Evolutionary conservation across 306 rosid species (phyloP).

Genomic region (Datisca glomerata): DNA sequence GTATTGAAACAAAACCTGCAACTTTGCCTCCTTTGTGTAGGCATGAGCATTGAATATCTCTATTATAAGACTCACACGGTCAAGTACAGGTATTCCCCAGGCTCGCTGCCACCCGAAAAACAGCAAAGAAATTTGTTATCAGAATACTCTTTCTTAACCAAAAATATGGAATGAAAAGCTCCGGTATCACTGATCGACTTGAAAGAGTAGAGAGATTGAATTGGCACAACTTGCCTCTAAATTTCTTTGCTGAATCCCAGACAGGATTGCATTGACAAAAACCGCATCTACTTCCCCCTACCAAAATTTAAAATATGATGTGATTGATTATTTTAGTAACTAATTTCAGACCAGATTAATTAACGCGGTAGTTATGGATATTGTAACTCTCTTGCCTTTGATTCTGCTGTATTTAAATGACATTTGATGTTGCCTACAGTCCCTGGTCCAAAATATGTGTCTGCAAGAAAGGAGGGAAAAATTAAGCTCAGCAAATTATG

Average conservation of each 20-base stretch:
- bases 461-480: constrained; percentile 18
- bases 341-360: no score
- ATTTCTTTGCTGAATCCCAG: constrained; percentile 84
- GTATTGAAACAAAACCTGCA: constrained; percentile 76
- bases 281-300: constrained; percentile 82
- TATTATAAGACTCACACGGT: constrained; percentile 83
- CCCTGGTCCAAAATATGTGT: constrained; percentile 73
- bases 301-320: constrained; percentile 1
- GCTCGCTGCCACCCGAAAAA: constrained; percentile 32
- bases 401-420: constrained; percentile 40
- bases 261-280: constrained; percentile 61
- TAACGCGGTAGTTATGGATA: no score
- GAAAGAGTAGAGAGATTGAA: constrained; percentile 1
- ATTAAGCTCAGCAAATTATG: no score
- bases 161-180: constrained; percentile 8
- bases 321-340: not conserved
- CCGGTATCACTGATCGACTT: constrained; percentile 9
- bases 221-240: constrained; percentile 54
- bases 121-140: not conserved
- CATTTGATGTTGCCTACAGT: constrained; percentile 63
- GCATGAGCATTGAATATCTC: constrained; percentile 97
- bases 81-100: constrained; percentile 71
- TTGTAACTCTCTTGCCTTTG: constrained; percentile 28
- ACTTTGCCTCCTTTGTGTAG: constrained; percentile 67
- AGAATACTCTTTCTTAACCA: not conserved